Evolutionary conservation across 768 basidiomycete species (phyloP), one percentile per base, ranked within the genome.

Genomic region (Coprinopsis sp.): DNA sequence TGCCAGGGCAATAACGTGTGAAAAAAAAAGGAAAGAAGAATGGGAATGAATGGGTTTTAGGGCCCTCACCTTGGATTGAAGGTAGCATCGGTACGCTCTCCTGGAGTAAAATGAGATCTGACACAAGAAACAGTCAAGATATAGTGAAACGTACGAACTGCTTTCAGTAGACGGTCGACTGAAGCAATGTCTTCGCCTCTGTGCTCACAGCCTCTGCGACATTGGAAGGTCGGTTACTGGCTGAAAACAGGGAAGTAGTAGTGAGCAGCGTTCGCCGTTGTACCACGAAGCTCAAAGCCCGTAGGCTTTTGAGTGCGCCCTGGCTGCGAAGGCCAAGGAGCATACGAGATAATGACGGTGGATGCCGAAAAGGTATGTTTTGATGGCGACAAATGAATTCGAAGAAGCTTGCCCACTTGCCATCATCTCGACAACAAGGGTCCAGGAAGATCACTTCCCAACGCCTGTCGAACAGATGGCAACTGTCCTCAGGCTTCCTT

Each of bases 111-210:
- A n/a, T n/a, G n/a, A n/a, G n/a, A n/a, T n/a, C n/a, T n/a, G n/a
- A n/a, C n/a, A n/a, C n/a, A n/a, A n/a, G n/a, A n/a, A n/a, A n/a
- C n/a, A n/a, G 18, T 28, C 12, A 46, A 33, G 23, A 46, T 24
- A 11, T 18, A 8, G 34, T 28, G 10, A 31, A 34, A 67, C 82
- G 74, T 55, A 84, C 83, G 73, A 58, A 81, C 76, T 31, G 63
- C 64, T 46, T 70, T 74, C 50, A 84, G 63, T 22, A 84, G 65
- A 19, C 57, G 59, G 58, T 83, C 81, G 72, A 85, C 79, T 12
- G 70, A 64, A 8, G 66, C 71, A 11, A 86, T 70, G 61, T 82
- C 78, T 46, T 79, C 70, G 73, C 79, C 59, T 84, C 84, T 45
- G 76, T 69, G 16, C 59, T 61, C 16, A n/a, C n/a, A 3, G 73